Evolutionary conservation across 177 flowering plant genomes (phyloP).

Genomic region (Vitis hybrid): DNA sequence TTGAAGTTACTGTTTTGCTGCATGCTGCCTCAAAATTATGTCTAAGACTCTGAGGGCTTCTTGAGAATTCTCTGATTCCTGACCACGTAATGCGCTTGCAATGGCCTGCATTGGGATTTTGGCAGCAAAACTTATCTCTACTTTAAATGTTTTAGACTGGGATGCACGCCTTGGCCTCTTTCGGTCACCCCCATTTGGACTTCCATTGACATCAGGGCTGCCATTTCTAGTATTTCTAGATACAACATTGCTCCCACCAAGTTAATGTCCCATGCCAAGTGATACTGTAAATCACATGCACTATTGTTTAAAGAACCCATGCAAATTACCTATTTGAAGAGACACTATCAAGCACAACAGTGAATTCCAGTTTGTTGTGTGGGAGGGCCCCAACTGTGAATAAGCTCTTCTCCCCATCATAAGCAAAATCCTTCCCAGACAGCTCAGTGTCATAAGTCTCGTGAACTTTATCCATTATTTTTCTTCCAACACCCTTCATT

Average conservation of each 20-base stretch:
- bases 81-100: conserved; percentile 5
- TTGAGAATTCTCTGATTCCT: conserved; percentile 7
- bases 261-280: neutral
- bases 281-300: neutral
- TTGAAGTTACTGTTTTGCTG: conserved; percentile 15
- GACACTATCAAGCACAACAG: conserved; percentile 11
- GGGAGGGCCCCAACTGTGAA: conserved; percentile 22
- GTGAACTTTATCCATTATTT: conserved; percentile 10
- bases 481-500: conserved; percentile 17
- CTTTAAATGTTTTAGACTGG: conserved; percentile 9
- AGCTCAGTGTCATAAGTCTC: conserved; percentile 13
- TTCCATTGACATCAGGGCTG: conserved; percentile 1
- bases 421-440: conserved; percentile 17
- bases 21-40: conserved; percentile 14
- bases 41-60: conserved; percentile 13
- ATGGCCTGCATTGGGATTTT: conserved; percentile 13
- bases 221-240: neutral
- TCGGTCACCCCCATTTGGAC: conserved; percentile 6
- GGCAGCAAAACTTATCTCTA: conserved; percentile 12
- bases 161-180: conserved; percentile 6
- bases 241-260: neutral
- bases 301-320: neutral
- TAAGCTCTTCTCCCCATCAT: conserved; percentile 23
- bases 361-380: conserved; percentile 19
- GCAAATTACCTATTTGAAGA: conserved; percentile 9